Evolutionary conservation across 495 filamentous ascomycete species (phyloP), one percentile per base, ranked within the genome.

Genomic region (Xylaria intraflava): DNA sequence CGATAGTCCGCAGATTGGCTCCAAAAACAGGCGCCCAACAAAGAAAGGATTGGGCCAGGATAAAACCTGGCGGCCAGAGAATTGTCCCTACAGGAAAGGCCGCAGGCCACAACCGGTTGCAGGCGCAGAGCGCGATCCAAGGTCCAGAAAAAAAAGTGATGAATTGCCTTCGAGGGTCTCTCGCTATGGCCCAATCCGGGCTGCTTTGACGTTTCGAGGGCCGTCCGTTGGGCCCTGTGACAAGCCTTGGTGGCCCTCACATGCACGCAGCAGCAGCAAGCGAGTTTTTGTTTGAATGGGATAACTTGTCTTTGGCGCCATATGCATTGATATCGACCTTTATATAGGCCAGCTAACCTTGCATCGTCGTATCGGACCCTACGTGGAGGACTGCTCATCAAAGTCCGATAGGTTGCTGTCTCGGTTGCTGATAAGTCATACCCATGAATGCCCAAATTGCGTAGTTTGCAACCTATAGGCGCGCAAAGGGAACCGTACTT

Each of bases 61-160:
- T 53, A 24, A 9, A 17, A 42, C 24, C 42, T 31, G 42, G 40
- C 38, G 44, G 50, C 50, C 41, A 53, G 46, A 20, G 20, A 19
- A 53, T 2, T 30, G 42, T 40, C 51, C 31, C 29, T 40, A 19
- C 23, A 39, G 20, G 23, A 9, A 46, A 33, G 11, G 14, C 35
- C 35, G 35, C 14, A 46, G n/a, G 17, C 14, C 30, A n/a, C 27
- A 31, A 53, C n/a, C 14, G n/a, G n/a, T 39, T 46, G 19, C 42
- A 17, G 17, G 26, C 30, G 10, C 7, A 14, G 31, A 6, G 20
- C 31, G 23, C 30, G 50, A 30, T 35, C 31, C 31, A 35, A n/a
- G 31, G 12, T 17, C 41, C 6, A 53, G 42, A 30, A 45, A 22
- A 20, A n/a, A 24, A n/a, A n/a, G n/a, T n/a, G n/a, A 46, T 35